Conservation (phyloP, 176 grass and related monocot genomes). For the Aegilops umbellulata region DNA sequence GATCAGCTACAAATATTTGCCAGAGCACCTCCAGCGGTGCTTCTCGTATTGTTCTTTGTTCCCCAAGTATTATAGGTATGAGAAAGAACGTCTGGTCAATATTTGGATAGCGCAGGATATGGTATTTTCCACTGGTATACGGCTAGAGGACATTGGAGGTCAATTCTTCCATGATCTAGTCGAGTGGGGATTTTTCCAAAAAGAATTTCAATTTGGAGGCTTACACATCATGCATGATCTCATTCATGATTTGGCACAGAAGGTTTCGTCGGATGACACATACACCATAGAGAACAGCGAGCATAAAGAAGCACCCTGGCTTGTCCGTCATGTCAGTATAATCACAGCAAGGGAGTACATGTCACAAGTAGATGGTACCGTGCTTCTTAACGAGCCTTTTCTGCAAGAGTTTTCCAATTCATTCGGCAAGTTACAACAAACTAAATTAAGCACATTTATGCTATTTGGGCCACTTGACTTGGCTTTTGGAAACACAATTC, state of each 20-base stretch:
- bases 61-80: constrained; percentile 1
- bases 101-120: constrained; percentile 34
- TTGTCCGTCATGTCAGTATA: constrained; percentile 6
- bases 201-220: background rate
- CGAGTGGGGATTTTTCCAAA: constrained; percentile 5
- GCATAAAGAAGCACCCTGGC: background rate
- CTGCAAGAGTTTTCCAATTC: background rate
- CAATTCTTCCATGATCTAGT: constrained; percentile 9
- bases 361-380: background rate
- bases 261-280: background rate
- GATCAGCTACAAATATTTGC: constrained; percentile 33
- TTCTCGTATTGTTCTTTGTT: constrained; percentile 26
- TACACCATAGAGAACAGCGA: background rate
- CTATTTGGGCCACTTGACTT: background rate
- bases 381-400: background rate
- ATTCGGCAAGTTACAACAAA: background rate
- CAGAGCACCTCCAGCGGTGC: constrained; percentile 17
- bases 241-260: constrained; percentile 20
- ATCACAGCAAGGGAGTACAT: background rate
- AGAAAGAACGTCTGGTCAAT: background rate
- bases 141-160: constrained; percentile 4
- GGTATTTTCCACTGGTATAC: background rate
- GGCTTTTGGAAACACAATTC: background rate
- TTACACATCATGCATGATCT: constrained; percentile 18
- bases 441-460: background rate